Evolutionary conservation across 1,284 basidiomycete species (phyloP).

Genomic region (Porodaedalea pini): DNA sequence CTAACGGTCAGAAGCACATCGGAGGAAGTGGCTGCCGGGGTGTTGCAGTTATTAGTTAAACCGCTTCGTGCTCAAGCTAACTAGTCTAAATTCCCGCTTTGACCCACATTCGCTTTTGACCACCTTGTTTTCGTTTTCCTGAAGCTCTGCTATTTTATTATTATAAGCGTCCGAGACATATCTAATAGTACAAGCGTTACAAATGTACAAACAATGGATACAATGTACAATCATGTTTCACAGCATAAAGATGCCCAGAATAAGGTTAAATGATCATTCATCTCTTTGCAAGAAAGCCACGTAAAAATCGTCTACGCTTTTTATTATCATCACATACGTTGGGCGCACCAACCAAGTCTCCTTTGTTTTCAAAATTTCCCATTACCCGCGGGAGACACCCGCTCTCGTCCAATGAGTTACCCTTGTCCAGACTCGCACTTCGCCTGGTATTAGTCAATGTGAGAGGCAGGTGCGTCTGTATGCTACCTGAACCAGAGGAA

Average conservation of each 20-base stretch:
- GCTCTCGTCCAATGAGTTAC: not conserved
- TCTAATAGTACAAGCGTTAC: constrained; percentile 5
- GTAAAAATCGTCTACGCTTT: constrained; percentile 10
- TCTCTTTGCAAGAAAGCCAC: constrained; percentile 8
- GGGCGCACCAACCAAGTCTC: not conserved
- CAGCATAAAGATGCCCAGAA: not conserved
- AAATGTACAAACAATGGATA: not conserved
- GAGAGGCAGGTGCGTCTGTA: not conserved
- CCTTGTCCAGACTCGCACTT: constrained; percentile 21
- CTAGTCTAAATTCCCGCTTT: not conserved
- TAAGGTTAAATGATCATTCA: not conserved
- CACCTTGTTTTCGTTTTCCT: not conserved
- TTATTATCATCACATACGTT: constrained; percentile 8
- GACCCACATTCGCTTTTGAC: not conserved
- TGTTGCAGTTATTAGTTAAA: constrained; percentile 66
- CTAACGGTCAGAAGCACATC: constrained; percentile 95
- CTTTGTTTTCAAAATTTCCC: not conserved
- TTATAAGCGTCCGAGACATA: not conserved
- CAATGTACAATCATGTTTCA: not conserved
- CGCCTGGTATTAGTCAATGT: not conserved
- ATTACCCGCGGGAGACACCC: not conserved
- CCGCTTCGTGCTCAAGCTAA: constrained; percentile 33
- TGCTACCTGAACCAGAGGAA: constrained; percentile 2
- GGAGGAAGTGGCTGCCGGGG: constrained; percentile 82
- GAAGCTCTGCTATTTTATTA: constrained; percentile 2